A percentile compares a stretch with the other conserved stretches of the same genome.
Conservation (phyloP, 768 basidiomycete species). For the Mycena amicta region DNA sequence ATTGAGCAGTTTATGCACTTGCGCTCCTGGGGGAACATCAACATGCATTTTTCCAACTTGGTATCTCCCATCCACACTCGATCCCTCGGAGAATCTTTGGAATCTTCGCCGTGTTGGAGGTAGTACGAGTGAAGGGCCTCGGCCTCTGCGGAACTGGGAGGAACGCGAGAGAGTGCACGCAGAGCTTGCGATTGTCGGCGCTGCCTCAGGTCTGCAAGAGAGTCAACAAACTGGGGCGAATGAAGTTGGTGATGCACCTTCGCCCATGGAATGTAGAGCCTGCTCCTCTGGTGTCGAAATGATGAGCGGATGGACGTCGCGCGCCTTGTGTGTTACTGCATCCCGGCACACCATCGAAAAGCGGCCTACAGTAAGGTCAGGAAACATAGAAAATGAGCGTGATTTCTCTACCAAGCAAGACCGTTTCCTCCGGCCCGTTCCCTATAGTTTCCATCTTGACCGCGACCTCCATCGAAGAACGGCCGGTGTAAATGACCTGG, state of each 20-base stretch:
- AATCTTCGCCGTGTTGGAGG: conserved; percentile 54
- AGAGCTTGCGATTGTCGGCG: conserved; percentile 55
- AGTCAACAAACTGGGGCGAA: background rate
- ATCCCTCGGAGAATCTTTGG: conserved; percentile 35
- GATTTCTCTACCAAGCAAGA: conserved; percentile 57
- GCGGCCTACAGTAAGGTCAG: conserved; percentile 53
- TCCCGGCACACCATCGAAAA: conserved; percentile 90
- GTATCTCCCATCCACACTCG: conserved; percentile 80
- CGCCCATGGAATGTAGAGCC: conserved; percentile 63
- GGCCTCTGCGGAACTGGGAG: conserved; percentile 73
- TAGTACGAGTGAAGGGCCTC: conserved; percentile 69
- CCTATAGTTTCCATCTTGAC: conserved; percentile 78
- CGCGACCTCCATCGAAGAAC: conserved; percentile 82
- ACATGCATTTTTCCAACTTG: conserved; percentile 62
- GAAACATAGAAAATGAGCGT: background rate
- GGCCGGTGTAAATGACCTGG: conserved; percentile 79
- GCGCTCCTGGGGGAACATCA: conserved; percentile 86
- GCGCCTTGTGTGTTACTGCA: conserved; percentile 62
- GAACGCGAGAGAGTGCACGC: conserved; percentile 68
- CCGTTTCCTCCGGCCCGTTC: conserved; percentile 56
- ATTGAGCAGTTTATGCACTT: conserved; percentile 49
- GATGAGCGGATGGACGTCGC: conserved; percentile 63
- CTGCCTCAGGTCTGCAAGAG: conserved; percentile 56
- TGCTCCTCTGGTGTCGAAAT: conserved; percentile 65
- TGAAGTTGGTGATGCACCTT: conserved; percentile 44